These are phyloP conservation scores for Irpex sp. DNA, from an alignment of 1,284 basidiomycete genomes.

Conservation along the genomic window DNA sequence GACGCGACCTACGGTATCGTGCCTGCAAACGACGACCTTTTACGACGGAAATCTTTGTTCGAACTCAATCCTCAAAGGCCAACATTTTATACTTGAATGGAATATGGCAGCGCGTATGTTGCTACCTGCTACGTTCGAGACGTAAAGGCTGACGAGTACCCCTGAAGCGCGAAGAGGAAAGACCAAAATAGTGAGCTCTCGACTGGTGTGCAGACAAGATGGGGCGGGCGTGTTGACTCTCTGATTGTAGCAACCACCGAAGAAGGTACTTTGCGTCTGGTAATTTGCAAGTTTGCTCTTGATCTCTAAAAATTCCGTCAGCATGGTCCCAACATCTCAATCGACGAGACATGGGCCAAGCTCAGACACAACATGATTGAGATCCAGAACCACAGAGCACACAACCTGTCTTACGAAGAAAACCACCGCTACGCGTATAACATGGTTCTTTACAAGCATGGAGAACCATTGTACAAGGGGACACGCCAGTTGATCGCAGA, in stretches of 20 bases:
- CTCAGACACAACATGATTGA: slow-evolving; percentile 85
- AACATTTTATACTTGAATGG: background rate
- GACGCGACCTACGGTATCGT: background rate
- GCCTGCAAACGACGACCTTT: background rate
- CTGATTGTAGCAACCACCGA: slow-evolving; percentile 46
- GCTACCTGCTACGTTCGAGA: background rate
- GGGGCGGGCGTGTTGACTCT: slow-evolving; percentile 7
- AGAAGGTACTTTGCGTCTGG: slow-evolving; percentile 37
- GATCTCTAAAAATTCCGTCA: slow-evolving; percentile 23
- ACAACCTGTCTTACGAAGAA: slow-evolving; percentile 93
- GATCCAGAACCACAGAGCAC: slow-evolving; percentile 94
- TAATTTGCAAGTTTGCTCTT: background rate
- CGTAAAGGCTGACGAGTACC: background rate
- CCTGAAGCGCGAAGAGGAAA: slow-evolving; percentile 26
- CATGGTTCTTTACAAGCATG: slow-evolving; percentile 86
- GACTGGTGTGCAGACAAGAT: slow-evolving; percentile 5
- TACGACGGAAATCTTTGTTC: no score
- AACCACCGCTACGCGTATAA: slow-evolving; percentile 95
- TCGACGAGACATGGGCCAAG: slow-evolving; percentile 73
- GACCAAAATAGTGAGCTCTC: slow-evolving; percentile 40
- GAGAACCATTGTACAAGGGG: slow-evolving; percentile 87
- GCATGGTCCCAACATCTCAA: slow-evolving; percentile 68
- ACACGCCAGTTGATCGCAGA: slow-evolving; percentile 77
- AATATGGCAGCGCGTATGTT: slow-evolving; percentile 1
- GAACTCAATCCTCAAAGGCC: background rate